Evolutionary conservation across 495 filamentous ascomycete species (phyloP), one percentile per base, ranked within the genome.

Genomic region (Penicillium samsonianum): DNA sequence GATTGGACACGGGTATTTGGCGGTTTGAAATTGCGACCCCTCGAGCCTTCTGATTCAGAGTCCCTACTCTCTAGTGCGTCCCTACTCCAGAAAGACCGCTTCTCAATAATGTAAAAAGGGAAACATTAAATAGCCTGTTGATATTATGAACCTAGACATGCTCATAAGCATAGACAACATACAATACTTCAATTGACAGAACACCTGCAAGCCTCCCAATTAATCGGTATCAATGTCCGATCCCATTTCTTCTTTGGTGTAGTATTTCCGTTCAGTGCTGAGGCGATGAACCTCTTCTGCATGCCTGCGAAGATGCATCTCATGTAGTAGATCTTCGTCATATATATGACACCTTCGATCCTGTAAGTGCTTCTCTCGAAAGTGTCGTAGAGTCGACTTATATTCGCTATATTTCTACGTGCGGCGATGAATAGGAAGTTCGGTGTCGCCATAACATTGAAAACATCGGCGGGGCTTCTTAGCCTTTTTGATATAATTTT

Each of bases 251-350:
- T 51, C 52, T 60, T 55, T 50, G 1, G 50, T 42, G 28, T 61
- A 53, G 41, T 61, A 58, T 59, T 57, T 57, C 20, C 61, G 37
- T 46, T 64, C n/a, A 11, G 52, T 62, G 45, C n/a, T 17, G 9
- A 66, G 56, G 20, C 54, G 53, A 58, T 63, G 60, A 35, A 63
- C 28, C 1, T 63, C 60, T 50, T 60, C 50, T 50, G 60, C 57
- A 50, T 68, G 65, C 38, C 58, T 63, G 17, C 58, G 63, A 53
- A 69, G 50, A 61, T 71, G 64, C 61, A 69, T 69, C 40, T 67
- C 59, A 52, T 63, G 61, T 40, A 68, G 60, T 1, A 67, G 48
- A 59, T 65, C 53, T 45, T 62, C 56, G 55, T 42, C 31, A 50
- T 50, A 64, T 33, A 61, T 63, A 59, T 64, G 46, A 62, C 63